Evolutionary conservation across 768 basidiomycete genomes (phyloP).

Genomic region (Tubosaeta brunneosetosa): DNA sequence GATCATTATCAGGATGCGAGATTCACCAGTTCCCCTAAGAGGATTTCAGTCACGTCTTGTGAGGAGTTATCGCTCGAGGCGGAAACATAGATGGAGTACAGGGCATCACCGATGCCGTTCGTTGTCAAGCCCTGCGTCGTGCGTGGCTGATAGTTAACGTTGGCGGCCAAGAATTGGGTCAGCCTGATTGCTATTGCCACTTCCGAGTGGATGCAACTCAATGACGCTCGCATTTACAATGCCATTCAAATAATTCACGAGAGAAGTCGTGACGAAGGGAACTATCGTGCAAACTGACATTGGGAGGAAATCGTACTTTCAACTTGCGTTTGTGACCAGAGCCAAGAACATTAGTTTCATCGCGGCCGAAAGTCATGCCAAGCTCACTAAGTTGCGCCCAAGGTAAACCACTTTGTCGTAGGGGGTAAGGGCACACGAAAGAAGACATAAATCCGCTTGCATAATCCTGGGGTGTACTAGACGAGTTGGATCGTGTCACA

Average conservation of each 20-base stretch:
- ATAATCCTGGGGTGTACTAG: background rate
- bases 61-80: background rate
- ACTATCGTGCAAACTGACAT: slow-evolving; percentile 6
- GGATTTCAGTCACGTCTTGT: background rate
- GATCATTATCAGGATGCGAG: background rate
- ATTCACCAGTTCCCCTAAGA: background rate
- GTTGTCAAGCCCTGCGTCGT: slow-evolving; percentile 11
- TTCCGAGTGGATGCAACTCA: background rate
- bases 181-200: background rate
- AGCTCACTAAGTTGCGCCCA: slow-evolving; percentile 2
- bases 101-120: slow-evolving; percentile 17
- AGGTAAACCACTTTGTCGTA: background rate
- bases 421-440: slow-evolving; percentile 8
- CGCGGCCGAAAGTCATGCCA: background rate
- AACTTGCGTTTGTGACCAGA: background rate
- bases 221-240: background rate
- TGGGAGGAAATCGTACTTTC: slow-evolving; percentile 5
- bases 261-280: slow-evolving; percentile 5
- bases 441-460: background rate
- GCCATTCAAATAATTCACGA: background rate
- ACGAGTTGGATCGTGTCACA: background rate
- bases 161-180: background rate
- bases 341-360: background rate
- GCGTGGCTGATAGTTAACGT: slow-evolving; percentile 1
- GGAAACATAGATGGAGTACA: slow-evolving; percentile 7